Evolutionary conservation across 768 basidiomycete species (phyloP).

Genomic region (Boletus vinaceobasis): DNA sequence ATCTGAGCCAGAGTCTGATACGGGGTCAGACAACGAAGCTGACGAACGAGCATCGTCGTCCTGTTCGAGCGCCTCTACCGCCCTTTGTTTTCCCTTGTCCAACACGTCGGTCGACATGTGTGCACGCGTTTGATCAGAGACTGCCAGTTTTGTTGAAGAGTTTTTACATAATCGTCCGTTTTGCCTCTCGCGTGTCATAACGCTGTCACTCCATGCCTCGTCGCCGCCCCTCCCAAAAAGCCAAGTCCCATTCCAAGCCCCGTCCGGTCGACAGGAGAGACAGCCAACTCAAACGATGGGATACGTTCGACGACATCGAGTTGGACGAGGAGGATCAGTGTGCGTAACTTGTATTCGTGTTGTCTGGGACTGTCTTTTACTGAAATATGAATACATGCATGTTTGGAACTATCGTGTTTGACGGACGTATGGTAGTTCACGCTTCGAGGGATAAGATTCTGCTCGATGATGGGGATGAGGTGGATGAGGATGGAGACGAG

Average conservation of each 20-base stretch:
- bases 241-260: conserved; percentile 34
- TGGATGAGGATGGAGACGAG: conserved; percentile 52
- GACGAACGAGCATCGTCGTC: background rate
- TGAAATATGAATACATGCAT: background rate
- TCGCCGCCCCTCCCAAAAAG: conserved; percentile 36
- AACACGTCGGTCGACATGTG: conserved; percentile 3
- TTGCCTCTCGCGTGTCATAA: background rate
- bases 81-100: conserved; percentile 6
- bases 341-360: conserved; percentile 34
- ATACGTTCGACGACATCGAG: conserved; percentile 63
- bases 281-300: conserved; percentile 61
- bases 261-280: conserved; percentile 51
- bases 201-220: conserved; percentile 44
- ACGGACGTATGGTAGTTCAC: conserved; percentile 50
- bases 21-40: background rate
- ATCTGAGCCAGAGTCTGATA: conserved; percentile 6
- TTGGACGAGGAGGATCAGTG: conserved; percentile 79
- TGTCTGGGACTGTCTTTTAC: background rate
- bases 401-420: background rate
- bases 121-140: background rate
- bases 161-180: conserved; percentile 17
- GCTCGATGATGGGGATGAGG: conserved; percentile 56
- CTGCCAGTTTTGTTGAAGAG: too few relatives aligned
- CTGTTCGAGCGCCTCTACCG: background rate
- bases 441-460: conserved; percentile 71